A percentile compares a stretch with the other conserved stretches of the same genome.
phyloP scores from a whole-genome alignment of 306 rosid genomes.

The Prunus mongolica region DNA sequence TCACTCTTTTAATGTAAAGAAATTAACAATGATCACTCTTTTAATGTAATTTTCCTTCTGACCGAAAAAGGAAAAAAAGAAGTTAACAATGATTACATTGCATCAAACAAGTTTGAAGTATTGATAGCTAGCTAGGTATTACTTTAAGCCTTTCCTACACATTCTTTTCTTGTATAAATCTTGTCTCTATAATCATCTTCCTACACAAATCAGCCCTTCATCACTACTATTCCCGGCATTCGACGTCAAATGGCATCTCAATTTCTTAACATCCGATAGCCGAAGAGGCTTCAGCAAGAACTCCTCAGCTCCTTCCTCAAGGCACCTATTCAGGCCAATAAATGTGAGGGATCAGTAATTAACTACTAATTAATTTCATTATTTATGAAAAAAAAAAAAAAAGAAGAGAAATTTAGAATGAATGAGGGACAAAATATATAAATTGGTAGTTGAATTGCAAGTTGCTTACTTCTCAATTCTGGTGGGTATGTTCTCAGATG shows the following conservation, averaged over 20 bases:
- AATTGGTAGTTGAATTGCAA: not conserved
- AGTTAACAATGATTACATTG: not conserved
- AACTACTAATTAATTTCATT: not conserved
- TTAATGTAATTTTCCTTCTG: no score
- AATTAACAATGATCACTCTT: no score
- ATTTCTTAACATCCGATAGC: constrained; percentile 20
- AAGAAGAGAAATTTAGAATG: not conserved
- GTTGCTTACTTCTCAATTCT: constrained; percentile 24
- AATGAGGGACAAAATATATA: not conserved
- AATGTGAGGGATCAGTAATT: not conserved
- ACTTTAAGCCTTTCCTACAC: not conserved
- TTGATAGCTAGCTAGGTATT: not conserved
- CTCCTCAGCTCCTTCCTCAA: constrained; percentile 37
- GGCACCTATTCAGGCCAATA: constrained; percentile 16
- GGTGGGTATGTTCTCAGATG: constrained; percentile 25
- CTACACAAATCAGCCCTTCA: constrained; percentile 2
- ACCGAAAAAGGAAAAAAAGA: no score
- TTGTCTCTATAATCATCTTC: constrained; percentile 2
- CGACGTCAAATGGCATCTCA: constrained; percentile 7
- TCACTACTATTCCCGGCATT: constrained; percentile 1
- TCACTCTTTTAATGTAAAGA: no score
- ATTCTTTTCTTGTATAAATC: not conserved
- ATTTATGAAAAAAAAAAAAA: no score
- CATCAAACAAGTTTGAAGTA: not conserved
- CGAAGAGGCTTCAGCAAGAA: constrained; percentile 30